phyloP scores from a whole-genome alignment of 495 filamentous ascomycete genomes.

The Haplographium delicatum region DNA sequence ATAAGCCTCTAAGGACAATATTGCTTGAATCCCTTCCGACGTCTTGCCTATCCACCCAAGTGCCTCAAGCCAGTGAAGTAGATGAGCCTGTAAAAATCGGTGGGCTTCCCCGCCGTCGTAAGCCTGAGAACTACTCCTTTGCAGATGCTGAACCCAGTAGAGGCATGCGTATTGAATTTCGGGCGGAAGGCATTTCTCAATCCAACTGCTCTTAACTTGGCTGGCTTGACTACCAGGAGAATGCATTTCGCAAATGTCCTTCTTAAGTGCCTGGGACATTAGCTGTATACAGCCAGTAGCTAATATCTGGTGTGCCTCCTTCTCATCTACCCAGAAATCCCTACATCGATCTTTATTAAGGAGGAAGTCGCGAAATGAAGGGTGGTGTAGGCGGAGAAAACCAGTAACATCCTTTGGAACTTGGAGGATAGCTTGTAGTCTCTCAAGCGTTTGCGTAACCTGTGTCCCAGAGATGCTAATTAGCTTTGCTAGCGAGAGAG shows the following conservation, averaged over 20 bases:
- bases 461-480: conserved; percentile 11
- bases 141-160: not conserved
- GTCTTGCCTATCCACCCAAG: not conserved
- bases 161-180: not conserved
- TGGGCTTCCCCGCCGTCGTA: not conserved
- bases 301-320: conserved; percentile 29
- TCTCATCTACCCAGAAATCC: conserved; percentile 37
- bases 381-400: conserved; percentile 39
- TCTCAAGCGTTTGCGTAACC: not conserved
- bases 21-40: not conserved
- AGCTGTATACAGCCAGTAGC: conserved; percentile 31
- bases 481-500: conserved; percentile 23
- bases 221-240: conserved; percentile 24
- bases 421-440: conserved; percentile 29
- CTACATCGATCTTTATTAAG: conserved; percentile 29
- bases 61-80: not conserved
- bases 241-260: conserved; percentile 35
- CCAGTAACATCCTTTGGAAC: conserved; percentile 24
- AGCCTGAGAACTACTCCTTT: not conserved
- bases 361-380: conserved; percentile 49
- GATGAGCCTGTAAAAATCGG: not conserved
- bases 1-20: not conserved
- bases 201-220: conserved; percentile 20
- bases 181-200: conserved; percentile 14
- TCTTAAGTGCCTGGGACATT: conserved; percentile 27